Conservation (phyloP, 805 yeast genomes). For the Lipomyces sp. region DNA sequence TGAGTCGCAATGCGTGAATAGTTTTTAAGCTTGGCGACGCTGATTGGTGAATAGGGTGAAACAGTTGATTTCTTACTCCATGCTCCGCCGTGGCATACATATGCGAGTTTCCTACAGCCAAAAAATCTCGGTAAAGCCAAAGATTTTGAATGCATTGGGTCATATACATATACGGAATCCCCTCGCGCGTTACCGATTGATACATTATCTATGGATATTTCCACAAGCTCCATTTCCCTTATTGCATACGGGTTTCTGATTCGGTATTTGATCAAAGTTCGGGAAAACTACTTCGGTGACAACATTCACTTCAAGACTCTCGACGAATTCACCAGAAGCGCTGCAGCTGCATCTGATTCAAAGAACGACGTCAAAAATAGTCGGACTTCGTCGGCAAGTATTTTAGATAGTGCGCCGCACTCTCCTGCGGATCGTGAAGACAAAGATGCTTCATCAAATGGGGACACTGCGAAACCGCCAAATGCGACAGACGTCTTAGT, state of each 20-base stretch:
- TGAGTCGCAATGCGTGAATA: constrained; percentile 52
- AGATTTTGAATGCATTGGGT: constrained; percentile 65
- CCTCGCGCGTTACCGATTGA: constrained; percentile 73
- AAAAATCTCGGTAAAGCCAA: constrained; percentile 70
- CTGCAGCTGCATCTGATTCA: background rate
- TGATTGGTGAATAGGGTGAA: constrained; percentile 14
- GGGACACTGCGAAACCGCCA: background rate
- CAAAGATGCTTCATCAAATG: background rate
- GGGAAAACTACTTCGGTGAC: constrained; percentile 92
- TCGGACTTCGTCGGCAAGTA: background rate
- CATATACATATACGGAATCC: constrained; percentile 63
- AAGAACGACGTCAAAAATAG: background rate
- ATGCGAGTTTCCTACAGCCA: constrained; percentile 67
- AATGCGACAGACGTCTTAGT: constrained; percentile 63
- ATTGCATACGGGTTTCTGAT: constrained; percentile 80
- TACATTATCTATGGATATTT: constrained; percentile 65
- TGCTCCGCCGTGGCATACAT: constrained; percentile 93
- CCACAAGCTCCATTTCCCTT: constrained; percentile 68
- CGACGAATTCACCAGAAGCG: constrained; percentile 68
- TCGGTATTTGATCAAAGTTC: constrained; percentile 71
- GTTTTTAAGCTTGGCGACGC: background rate
- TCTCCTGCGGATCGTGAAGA: background rate
- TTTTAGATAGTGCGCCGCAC: background rate
- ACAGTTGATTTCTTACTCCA: constrained; percentile 62
- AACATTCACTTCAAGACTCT: constrained; percentile 79